Conservation (phyloP, 768 basidiomycete species). For the Xerocomellus intermedius region DNA sequence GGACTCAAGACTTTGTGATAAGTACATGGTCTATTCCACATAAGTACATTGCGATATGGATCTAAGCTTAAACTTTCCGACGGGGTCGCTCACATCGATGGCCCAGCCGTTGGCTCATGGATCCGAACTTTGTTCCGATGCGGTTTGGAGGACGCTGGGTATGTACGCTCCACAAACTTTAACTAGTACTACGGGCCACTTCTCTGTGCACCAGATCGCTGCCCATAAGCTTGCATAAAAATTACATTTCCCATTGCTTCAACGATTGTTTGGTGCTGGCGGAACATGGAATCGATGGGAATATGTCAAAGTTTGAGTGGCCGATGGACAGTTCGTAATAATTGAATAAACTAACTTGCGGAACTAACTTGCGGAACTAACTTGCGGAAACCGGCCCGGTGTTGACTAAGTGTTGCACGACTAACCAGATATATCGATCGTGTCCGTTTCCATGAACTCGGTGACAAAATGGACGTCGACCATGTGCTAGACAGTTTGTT, state of each 20-base stretch:
- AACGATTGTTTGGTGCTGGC: neutral
- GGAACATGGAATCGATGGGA: neutral
- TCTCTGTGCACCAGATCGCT: neutral
- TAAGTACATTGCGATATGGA: slow-evolving; percentile 38
- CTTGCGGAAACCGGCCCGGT: neutral
- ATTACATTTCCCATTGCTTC: neutral
- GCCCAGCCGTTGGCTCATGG: slow-evolving; percentile 18
- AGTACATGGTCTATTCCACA: neutral
- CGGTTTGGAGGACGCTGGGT: slow-evolving; percentile 2
- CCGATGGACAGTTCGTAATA: no score
- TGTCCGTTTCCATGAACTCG: neutral
- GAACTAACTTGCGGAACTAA: no score
- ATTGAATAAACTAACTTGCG: no score
- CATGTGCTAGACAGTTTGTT: slow-evolving; percentile 6
- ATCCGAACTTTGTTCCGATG: slow-evolving; percentile 12
- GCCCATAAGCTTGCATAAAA: neutral
- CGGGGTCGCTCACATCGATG: slow-evolving; percentile 21
- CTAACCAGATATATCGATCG: neutral
- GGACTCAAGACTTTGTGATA: neutral
- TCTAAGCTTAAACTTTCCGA: slow-evolving; percentile 38
- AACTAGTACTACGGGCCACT: no score
- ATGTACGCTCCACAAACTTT: neutral
- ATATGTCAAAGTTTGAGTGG: no score
- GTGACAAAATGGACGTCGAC: slow-evolving; percentile 2
- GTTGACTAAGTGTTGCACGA: neutral